Percentiles rank a stretch among this genome's conserved stretches.
Evolutionary conservation across 768 basidiomycete genomes (phyloP).

Genomic region (Psilocybe subaeruginosa): DNA sequence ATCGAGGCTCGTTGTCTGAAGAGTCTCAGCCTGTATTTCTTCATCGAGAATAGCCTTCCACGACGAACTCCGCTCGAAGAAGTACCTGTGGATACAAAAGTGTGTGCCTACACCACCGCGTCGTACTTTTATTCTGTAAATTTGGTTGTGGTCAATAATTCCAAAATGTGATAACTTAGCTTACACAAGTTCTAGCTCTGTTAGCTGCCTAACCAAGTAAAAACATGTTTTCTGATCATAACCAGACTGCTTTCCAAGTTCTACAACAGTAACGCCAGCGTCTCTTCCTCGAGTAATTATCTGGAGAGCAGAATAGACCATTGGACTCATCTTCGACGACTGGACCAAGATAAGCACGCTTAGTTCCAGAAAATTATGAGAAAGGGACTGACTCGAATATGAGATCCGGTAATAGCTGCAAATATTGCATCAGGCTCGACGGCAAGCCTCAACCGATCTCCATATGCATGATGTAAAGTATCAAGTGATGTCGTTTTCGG

Average conservation of each 20-base stretch:
- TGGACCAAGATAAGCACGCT: constrained; percentile 29
- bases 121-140: constrained; percentile 69
- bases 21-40: constrained; percentile 52
- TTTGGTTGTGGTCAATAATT: constrained; percentile 3
- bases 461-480: constrained; percentile 58
- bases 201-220: constrained; percentile 79
- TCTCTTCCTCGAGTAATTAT: constrained; percentile 83
- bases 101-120: constrained; percentile 78
- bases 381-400: constrained; percentile 64
- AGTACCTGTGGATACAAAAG: constrained; percentile 82
- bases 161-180: constrained; percentile 22
- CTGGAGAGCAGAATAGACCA: constrained; percentile 85
- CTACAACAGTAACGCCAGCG: constrained; percentile 75
- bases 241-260: constrained; percentile 74
- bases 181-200: constrained; percentile 75
- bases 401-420: constrained; percentile 82
- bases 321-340: constrained; percentile 80
- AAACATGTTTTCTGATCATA: constrained; percentile 92
- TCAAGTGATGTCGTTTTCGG: constrained; percentile 57
- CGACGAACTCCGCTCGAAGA: constrained; percentile 73
- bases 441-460: constrained; percentile 70
- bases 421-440: constrained; percentile 77
- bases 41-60: constrained; percentile 81
- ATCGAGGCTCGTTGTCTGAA: constrained; percentile 24
- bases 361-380: not conserved